These are phyloP conservation scores for Kwoniella pini DNA, from an alignment of 768 basidiomycete genomes.

Conservation along the genomic window DNA sequence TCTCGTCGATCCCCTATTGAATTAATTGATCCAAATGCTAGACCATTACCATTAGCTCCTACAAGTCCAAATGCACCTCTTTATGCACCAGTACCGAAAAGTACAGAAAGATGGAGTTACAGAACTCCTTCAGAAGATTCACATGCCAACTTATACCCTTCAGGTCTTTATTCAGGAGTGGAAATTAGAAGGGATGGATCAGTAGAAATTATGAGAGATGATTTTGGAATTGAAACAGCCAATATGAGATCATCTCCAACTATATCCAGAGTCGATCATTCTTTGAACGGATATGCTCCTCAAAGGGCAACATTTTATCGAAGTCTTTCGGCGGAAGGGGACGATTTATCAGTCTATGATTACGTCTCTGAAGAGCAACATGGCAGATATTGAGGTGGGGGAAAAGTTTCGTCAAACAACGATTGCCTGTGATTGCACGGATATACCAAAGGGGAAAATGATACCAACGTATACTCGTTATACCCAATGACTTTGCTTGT, in stretches of 20 bases:
- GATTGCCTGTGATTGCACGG: too few relatives aligned
- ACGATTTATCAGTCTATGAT: constrained; percentile 23
- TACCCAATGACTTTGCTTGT: not conserved
- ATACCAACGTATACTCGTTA: not conserved
- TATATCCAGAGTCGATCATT: constrained; percentile 13
- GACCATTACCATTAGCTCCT: constrained; percentile 33
- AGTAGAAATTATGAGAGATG: constrained; percentile 26
- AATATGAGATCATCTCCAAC: constrained; percentile 12
- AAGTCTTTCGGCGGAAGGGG: constrained; percentile 36
- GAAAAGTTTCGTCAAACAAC: too few relatives aligned
- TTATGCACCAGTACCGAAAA: constrained; percentile 16
- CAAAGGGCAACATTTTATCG: constrained; percentile 34
- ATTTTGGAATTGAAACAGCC: constrained; percentile 13
- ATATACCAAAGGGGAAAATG: too few relatives aligned
- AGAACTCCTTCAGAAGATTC: constrained; percentile 8
- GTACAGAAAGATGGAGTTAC: constrained; percentile 24
- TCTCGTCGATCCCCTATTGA: constrained; percentile 21
- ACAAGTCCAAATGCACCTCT: not conserved
- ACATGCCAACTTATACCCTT: not conserved
- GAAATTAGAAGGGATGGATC: constrained; percentile 18
- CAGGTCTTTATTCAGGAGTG: constrained; percentile 21
- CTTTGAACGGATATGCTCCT: constrained; percentile 10
- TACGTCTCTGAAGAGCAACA: constrained; percentile 24
- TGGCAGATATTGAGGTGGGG: constrained; percentile 16
- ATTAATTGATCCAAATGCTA: not conserved